Evolutionary conservation across 139 green algal genomes (phyloP).

Genomic region (Chlorella sp.): DNA sequence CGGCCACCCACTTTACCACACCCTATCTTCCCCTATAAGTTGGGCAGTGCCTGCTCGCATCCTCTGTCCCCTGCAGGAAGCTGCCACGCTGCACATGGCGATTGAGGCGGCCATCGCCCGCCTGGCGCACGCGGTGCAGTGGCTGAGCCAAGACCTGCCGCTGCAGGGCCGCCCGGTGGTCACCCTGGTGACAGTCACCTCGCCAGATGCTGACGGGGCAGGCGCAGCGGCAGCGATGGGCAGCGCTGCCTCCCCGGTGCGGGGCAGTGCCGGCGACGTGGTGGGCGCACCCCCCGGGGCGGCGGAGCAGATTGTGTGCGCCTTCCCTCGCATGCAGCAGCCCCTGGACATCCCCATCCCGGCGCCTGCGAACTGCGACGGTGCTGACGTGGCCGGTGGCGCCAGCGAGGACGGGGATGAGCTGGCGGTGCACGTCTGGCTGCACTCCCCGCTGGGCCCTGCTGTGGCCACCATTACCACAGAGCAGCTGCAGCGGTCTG

Average conservation of each 20-base stretch:
- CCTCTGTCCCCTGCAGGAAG: constrained; percentile 1
- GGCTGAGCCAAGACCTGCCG: constrained; percentile 28
- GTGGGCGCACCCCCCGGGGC: background rate
- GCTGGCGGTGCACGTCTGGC: constrained; percentile 25
- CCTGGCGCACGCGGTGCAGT: constrained; percentile 20
- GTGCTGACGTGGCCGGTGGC: background rate
- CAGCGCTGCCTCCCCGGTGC: background rate
- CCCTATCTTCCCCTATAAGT: background rate
- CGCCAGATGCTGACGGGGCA: background rate
- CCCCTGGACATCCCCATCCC: constrained; percentile 17
- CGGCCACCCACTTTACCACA: background rate
- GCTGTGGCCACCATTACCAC: constrained; percentile 13
- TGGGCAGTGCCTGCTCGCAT: background rate
- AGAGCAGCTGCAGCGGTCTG: constrained; percentile 23
- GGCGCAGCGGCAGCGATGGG: background rate
- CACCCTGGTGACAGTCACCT: constrained; percentile 5
- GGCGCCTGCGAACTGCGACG: background rate
- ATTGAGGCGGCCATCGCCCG: constrained; percentile 14
- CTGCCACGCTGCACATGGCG: background rate
- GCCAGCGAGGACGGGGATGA: background rate
- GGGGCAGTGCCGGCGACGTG: background rate
- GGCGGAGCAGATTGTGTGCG: background rate
- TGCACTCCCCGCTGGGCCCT: constrained; percentile 32
- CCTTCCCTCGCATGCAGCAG: constrained; percentile 11
- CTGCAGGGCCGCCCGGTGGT: background rate